Evolutionary conservation across 257 asterid species (phyloP), one percentile per base, ranked within the genome.

Genomic region (Scutellaria baicalensis): DNA sequence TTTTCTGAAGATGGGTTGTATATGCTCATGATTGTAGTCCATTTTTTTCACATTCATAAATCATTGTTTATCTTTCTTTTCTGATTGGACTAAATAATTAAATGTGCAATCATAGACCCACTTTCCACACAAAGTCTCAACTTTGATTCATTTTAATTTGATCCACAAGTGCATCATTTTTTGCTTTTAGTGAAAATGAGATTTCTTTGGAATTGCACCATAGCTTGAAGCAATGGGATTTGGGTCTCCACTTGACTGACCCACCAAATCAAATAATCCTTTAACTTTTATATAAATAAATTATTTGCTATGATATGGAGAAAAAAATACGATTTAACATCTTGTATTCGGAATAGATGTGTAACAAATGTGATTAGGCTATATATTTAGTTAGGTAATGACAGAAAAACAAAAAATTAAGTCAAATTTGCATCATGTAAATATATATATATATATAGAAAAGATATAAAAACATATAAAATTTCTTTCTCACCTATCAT

Each of bases 171-270:
- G 20, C 12, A 0, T 21, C 21, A 61, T 5, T 13, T 10, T 23
- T 57, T 64, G 65, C 74, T 64, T 72, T 72, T 38, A 4, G 7
- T 39, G 70, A 63, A 42, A 50, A 27, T 10, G 70, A 63, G 65
- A 72, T 61, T 38, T 40, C 71, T 1, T 40, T 16, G 20, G 33
- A 17, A 54, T 39, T 56, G 49, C 76, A 71, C 6, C 36, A 44
- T 9, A 23, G 8, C 61, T 59, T 13, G 7, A 8, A 8, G n/a
- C 10, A 59, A 68, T 17, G 36, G 36, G 73, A 65, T 12, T 49
- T 20, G 62, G 52, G 20, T 68, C 11, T 50, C 44, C 62, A 61
- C 74, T 47, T 55, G 58, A n/a, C n/a, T n/a, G n/a, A 64, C 44
- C 49, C 27, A 54, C 58, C 52, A 72, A 40, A 62, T 16, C 47